phyloP scores from a whole-genome alignment of 331 rosid genomes.

The Rosa hybrid region DNA sequence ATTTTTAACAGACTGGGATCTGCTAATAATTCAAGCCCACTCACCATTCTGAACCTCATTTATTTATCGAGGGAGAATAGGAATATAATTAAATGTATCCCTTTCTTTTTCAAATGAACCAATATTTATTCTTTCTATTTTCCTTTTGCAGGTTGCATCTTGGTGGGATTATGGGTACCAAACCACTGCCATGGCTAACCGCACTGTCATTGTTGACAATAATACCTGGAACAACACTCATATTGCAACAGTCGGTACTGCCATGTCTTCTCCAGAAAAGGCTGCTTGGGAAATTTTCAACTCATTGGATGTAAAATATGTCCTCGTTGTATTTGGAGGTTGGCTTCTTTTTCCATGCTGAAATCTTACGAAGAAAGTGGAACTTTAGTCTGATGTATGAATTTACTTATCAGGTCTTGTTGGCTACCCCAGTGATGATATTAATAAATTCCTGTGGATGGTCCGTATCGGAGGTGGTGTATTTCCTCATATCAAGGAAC shows the following conservation, averaged over 20 bases:
- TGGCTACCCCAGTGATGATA: slow-evolving; percentile 98
- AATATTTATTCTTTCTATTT: slow-evolving; percentile 16
- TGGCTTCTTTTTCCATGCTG: slow-evolving; percentile 32
- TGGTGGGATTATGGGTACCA: slow-evolving; percentile 99
- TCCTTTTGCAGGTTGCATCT: slow-evolving; percentile 82
- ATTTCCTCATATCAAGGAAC: slow-evolving; percentile 96
- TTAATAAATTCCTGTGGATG: slow-evolving; percentile 99
- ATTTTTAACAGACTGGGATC: background rate
- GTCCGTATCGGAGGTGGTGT: slow-evolving; percentile 99
- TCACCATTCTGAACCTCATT: background rate
- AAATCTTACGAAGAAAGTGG: slow-evolving; percentile 15
- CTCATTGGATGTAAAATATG: slow-evolving; percentile 97
- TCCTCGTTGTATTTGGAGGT: slow-evolving; percentile 99
- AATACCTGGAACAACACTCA: slow-evolving; percentile 99
- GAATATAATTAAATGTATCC: background rate
- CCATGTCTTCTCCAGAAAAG: slow-evolving; percentile 99
- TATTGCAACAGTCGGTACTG: slow-evolving; percentile 99
- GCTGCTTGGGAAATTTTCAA: slow-evolving; percentile 99
- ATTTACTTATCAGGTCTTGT: slow-evolving; percentile 72
- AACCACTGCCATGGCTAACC: slow-evolving; percentile 99
- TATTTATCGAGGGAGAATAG: background rate
- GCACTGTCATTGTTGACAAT: slow-evolving; percentile 98
- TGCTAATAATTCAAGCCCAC: background rate
- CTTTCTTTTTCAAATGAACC: background rate
- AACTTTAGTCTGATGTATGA: slow-evolving; percentile 35